Evolutionary conservation across 306 rosid species (phyloP), one percentile per base, ranked within the genome.

Genomic region (Glycine soja): DNA sequence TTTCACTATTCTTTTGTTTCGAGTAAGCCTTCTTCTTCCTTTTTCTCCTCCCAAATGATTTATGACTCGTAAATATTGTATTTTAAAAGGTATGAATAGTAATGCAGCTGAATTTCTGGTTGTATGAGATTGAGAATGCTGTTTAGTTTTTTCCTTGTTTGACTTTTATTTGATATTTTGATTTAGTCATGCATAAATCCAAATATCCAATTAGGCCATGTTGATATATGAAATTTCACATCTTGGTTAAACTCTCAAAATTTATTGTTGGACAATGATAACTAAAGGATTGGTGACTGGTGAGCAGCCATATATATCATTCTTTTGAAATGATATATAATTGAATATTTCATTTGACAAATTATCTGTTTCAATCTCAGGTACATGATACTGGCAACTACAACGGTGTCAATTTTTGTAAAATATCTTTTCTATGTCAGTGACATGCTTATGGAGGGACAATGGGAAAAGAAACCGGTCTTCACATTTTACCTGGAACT

Each of bases 331-430:
- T 87, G 45, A 15, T 64, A 46, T 53, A 40, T 76, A 43, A 8
- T 48, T 2, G 38, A 48, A 70, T 64, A 10, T 68, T 81, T 32
- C 48, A 51, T 24, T 73, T 79, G 59, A 63, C 74, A 77, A 70
- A 45, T 11, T 73, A 45, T 74, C 64, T 78, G 56, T 74, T 75
- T 85, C 72, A 76, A 50, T 85, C 66, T 74, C 93, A 96, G 99
- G 97, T 96, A 96, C 95, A 93, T 96, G 99, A 96, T 96, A 79
- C 87, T 96, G 75, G 98, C 99, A 7, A 96, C 99, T 48, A 96
- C 99, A 38, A 92, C 91, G 3, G 93, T 96, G 72, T 87, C 99
- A 34, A 92, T 91, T 46, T 93, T 96, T 78, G 92, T 93, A 24
- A 96, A 96, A 87, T 96, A 93, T 71, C 78, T 93, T 80, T 96